Evolutionary conservation across 2,329 filamentous ascomycete genomes (phyloP).

Genomic region (Tolypocladium guangdongense): DNA sequence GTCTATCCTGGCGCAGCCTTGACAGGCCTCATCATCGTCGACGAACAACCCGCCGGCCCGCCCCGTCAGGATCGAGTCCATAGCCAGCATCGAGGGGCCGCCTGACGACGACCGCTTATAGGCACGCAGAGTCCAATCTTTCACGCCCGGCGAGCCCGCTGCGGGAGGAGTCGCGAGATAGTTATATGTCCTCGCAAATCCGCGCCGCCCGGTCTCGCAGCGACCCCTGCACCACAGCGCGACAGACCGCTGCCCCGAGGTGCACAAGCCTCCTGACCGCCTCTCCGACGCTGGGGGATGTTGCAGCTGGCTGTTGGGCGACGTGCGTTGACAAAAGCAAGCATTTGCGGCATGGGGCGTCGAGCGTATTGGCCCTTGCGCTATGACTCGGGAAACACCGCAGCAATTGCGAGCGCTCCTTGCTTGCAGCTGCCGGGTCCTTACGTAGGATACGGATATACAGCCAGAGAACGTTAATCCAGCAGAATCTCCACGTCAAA

Average conservation of each 20-base stretch:
- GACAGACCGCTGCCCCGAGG: neutral
- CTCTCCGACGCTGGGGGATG: neutral
- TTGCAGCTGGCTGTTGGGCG: neutral
- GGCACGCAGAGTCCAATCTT: neutral
- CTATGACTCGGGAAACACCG: too few relatives aligned
- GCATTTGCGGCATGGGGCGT: neutral
- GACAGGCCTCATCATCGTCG: neutral
- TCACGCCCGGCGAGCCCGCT: neutral
- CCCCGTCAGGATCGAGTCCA: neutral
- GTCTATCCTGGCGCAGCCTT: constrained; percentile 4
- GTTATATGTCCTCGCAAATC: neutral
- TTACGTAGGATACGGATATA: too few relatives aligned
- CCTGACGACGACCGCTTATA: neutral
- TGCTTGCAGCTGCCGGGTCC: too few relatives aligned
- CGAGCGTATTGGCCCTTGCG: neutral
- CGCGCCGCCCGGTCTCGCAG: neutral
- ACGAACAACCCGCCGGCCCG: neutral
- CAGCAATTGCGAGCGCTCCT: too few relatives aligned
- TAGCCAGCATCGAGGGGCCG: neutral
- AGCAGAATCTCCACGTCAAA: constrained; percentile 34
- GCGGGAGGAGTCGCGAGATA: neutral
- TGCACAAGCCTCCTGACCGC: neutral
- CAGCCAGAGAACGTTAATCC: constrained; percentile 18
- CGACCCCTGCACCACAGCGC: neutral
- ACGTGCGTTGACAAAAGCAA: neutral